A percentile compares a stretch with the other conserved stretches of the same genome.
These are phyloP conservation scores for Daldinia caldariorum DNA, from an alignment of 495 filamentous ascomycete species.

Conservation along the genomic window DNA sequence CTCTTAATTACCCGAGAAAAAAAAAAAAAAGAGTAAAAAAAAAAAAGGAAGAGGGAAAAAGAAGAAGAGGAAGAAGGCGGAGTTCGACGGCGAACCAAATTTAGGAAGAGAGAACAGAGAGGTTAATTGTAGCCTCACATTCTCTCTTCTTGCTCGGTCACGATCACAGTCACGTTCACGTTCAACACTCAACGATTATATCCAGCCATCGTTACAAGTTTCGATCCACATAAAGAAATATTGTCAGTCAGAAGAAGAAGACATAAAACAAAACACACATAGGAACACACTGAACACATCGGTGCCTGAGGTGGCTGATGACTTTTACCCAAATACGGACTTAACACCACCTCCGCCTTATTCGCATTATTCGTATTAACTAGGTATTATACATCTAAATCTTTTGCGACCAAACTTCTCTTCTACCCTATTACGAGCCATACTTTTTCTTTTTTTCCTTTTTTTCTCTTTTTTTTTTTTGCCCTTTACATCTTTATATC, in stretches of 20 bases:
- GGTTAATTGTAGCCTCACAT: constrained; percentile 24
- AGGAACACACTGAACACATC: constrained; percentile 1
- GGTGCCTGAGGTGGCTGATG: constrained; percentile 34
- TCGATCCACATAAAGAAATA: constrained; percentile 7
- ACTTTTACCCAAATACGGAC: constrained; percentile 25
- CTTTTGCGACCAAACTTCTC: constrained; percentile 37
- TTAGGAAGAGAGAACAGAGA: background rate
- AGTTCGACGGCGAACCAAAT: constrained; percentile 16
- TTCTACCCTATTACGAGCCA: background rate
- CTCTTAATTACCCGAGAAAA: background rate
- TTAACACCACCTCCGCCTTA: constrained; percentile 31
- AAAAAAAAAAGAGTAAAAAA: background rate
- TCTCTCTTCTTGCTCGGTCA: constrained; percentile 16
- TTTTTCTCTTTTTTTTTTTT: background rate
- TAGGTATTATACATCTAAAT: constrained; percentile 19
- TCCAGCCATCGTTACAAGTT: constrained; percentile 12
- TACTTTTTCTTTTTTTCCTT: constrained; percentile 3
- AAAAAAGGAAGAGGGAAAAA: background rate
- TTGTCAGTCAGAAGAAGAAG: constrained; percentile 11
- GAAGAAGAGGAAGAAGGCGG: constrained; percentile 1
- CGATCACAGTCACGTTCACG: no score
- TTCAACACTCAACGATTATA: constrained; percentile 16
- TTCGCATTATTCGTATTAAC: no score
- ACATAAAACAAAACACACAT: no score
- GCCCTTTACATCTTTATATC: constrained; percentile 1